Evolutionary conservation across 148 eudicot genomes (phyloP).

Genomic region (Amaranthus hypochondriacus): DNA sequence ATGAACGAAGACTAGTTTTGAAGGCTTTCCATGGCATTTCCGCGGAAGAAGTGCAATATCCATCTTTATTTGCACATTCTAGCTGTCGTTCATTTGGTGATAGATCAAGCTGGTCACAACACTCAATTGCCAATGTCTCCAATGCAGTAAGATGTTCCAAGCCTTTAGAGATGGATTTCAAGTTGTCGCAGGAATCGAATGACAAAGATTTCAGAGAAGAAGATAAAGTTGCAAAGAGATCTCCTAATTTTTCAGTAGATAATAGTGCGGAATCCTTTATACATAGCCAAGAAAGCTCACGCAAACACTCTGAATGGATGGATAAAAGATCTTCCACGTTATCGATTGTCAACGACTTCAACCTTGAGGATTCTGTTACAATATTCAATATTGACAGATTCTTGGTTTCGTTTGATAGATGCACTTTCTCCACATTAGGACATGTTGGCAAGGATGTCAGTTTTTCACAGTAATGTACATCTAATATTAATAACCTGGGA

Average conservation of each 20-base stretch:
- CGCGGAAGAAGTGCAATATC: no score
- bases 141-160: slow-evolving; percentile 19
- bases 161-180: slow-evolving; percentile 6
- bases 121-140: neutral
- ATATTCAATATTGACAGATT: neutral
- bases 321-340: slow-evolving; percentile 14
- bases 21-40: slow-evolving; percentile 26
- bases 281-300: neutral
- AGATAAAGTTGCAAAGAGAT: neutral
- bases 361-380: neutral
- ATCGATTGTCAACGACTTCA: neutral
- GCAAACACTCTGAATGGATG: slow-evolving; percentile 14
- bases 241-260: neutral
- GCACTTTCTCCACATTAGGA: neutral
- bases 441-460: slow-evolving; percentile 12
- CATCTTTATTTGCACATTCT: neutral
- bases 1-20: slow-evolving; percentile 7
- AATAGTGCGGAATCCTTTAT: neutral
- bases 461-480: neutral
- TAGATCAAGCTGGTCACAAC: slow-evolving; percentile 18
- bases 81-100: neutral
- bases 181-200: neutral
- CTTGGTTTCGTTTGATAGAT: no score
- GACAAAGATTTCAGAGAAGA: neutral
- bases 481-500: neutral